Conservation (phyloP, 1,284 basidiomycete genomes). For the Leccinum pachyderme region DNA sequence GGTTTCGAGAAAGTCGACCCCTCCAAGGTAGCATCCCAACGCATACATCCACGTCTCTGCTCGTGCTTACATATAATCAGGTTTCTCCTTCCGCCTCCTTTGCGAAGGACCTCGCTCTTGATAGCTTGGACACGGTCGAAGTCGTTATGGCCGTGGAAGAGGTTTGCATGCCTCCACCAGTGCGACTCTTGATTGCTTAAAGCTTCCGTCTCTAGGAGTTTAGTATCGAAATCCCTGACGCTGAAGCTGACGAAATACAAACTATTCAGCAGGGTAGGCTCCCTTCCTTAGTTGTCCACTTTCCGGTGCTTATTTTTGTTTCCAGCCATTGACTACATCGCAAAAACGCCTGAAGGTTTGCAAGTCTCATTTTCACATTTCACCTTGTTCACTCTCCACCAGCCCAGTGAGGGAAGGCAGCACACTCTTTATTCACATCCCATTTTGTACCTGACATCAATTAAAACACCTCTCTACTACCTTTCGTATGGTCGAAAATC, state of each 20-base stretch:
- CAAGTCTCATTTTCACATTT: background rate
- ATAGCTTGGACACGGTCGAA: conserved; percentile 97
- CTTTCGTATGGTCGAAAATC: background rate
- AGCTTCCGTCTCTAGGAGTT: conserved; percentile 60
- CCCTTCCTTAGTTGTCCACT: conserved; percentile 2
- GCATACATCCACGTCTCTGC: conserved; percentile 8
- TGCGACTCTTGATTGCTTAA: background rate
- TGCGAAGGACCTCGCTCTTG: conserved; percentile 87
- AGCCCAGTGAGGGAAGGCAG: conserved; percentile 28
- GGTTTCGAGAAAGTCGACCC: conserved; percentile 94
- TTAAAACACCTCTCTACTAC: conserved; percentile 12
- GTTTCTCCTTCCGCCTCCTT: conserved; percentile 77
- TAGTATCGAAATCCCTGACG: conserved; percentile 92
- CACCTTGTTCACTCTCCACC: conserved; percentile 9
- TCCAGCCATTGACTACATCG: conserved; percentile 95
- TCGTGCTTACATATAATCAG: conserved; percentile 41
- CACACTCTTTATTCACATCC: conserved; percentile 1
- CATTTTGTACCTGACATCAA: conserved; percentile 25
- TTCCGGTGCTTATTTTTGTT: conserved; percentile 11
- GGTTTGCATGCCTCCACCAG: conserved; percentile 45
- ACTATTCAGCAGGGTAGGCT: conserved; percentile 87
- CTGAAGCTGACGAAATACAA: conserved; percentile 96
- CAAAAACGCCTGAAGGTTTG: conserved; percentile 88
- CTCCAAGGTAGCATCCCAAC: conserved; percentile 59
- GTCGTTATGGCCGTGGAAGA: conserved; percentile 99